Conservation (phyloP, 352 stramenopile genomes). For the Nothophytophthora sp. region DNA sequence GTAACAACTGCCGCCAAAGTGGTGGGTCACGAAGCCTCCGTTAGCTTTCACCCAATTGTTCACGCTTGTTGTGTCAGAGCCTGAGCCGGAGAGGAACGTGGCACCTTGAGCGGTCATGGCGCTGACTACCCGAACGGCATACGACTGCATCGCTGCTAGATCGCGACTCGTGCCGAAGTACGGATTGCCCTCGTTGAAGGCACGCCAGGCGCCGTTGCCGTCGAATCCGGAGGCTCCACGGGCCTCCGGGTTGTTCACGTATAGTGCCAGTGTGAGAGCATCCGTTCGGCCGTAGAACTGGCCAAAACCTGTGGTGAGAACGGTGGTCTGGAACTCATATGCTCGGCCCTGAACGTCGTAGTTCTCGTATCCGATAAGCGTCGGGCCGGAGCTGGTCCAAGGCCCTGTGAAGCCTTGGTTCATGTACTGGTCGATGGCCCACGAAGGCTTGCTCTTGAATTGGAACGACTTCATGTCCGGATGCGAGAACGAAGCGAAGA, state of each 20-base stretch:
- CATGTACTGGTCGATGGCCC: conserved; percentile 55
- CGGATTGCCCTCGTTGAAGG: conserved; percentile 31
- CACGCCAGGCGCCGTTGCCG: conserved; percentile 37
- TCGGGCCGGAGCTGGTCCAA: conserved; percentile 41
- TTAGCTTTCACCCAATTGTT: conserved; percentile 47
- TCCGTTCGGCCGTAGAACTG: conserved; percentile 28
- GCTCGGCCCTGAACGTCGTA: conserved; percentile 43
- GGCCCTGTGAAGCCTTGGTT: conserved; percentile 30
- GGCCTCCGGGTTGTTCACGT: conserved; percentile 65
- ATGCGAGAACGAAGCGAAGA: conserved; percentile 49
- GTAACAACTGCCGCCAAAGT: conserved; percentile 76
- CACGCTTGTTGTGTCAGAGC: conserved; percentile 23
- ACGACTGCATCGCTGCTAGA: conserved; percentile 50
- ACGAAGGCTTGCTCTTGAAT: conserved; percentile 28
- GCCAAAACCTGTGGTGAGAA: conserved; percentile 43
- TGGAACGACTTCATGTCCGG: conserved; percentile 49
- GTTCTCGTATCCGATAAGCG: conserved; percentile 60
- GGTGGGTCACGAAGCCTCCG: conserved; percentile 40
- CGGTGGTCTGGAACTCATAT: conserved; percentile 62
- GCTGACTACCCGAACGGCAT: conserved; percentile 37
- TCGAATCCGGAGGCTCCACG: conserved; percentile 41
- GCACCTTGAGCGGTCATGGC: conserved; percentile 34
- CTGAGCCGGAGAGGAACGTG: conserved; percentile 43
- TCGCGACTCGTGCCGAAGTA: conserved; percentile 50
- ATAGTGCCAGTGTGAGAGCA: conserved; percentile 43